Conservation (phyloP, 1,284 basidiomycete genomes). For the Tylopilus sp. region DNA sequence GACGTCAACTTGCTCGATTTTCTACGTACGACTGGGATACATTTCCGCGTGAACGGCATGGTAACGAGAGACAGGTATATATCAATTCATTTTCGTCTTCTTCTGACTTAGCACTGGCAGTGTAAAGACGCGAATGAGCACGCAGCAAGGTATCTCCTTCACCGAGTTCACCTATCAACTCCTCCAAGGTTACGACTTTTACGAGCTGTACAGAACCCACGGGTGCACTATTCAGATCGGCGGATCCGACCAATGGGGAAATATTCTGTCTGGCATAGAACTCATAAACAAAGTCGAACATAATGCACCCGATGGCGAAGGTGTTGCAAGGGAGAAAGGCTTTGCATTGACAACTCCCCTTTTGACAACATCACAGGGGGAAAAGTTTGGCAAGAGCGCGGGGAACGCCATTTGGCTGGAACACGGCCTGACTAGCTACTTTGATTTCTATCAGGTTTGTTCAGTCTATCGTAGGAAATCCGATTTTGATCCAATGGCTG, state of each 20-base stretch:
- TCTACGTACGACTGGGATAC: constrained; percentile 73
- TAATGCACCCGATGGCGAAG: constrained; percentile 32
- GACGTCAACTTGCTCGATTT: constrained; percentile 81
- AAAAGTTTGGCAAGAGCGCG: constrained; percentile 97
- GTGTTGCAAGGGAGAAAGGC: constrained; percentile 42
- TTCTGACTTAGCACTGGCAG: constrained; percentile 40
- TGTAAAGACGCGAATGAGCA: constrained; percentile 79
- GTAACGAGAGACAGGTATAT: constrained; percentile 83
- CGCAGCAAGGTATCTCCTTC: constrained; percentile 86
- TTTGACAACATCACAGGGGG: constrained; percentile 84
- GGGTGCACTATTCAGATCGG: constrained; percentile 89
- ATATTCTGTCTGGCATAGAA: constrained; percentile 90
- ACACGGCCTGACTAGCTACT: constrained; percentile 67
- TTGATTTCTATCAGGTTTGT: constrained; percentile 88
- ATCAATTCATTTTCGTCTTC: neutral
- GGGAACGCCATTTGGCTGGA: constrained; percentile 96
- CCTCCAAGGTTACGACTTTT: constrained; percentile 95
- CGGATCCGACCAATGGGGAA: constrained; percentile 99
- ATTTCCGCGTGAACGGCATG: constrained; percentile 80
- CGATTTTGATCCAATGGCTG: constrained; percentile 1
- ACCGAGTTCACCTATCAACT: constrained; percentile 98
- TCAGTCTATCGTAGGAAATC: neutral
- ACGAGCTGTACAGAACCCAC: constrained; percentile 64
- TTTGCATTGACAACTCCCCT: constrained; percentile 93
- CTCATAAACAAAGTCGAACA: constrained; percentile 56